Base-by-base conservation (phyloP, 108 stramenopile genomes). In the Cylindrotheca closterium region DNA sequence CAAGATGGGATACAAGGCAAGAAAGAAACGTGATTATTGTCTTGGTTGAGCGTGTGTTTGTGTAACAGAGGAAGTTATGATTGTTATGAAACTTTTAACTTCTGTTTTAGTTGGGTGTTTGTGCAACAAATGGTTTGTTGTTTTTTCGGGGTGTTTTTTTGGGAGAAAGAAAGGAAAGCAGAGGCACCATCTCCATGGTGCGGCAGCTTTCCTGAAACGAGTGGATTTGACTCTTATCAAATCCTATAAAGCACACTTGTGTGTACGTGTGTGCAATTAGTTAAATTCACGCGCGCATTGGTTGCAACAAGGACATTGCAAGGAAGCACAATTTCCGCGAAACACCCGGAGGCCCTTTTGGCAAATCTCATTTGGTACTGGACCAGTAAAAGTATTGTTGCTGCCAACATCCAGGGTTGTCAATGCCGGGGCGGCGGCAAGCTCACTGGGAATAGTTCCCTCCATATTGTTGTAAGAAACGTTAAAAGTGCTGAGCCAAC, bases 381-480 rank as follows among this genome's bases (percentile, higher is more conserved):
- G 45, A 17, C 70, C 70, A 19, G 21, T n/a, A 4, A 71, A 32
- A n/a, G 63, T 54, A 67, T 89, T 89, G 23, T 58, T 50, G 5
- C n/a, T n/a, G n/a, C 37, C 37, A 7, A 42, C 37, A 42, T 42
- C 37, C 37, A 42, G 15, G 15, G 15, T 42, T 42, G 37, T 10
- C 10, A 42, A 42, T 42, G 15, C 15, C 15, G 37, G 37, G 15
- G 15, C 15, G 15, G 37, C 37, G 37, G 15, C 15, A 42, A 42
- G 37, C 15, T 7, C 7, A 10, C 37, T 15, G 37, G 37, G 37
- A 42, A 51, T n/a, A 23, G 51, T 51, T n/a, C 51, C 51, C 19
- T 51, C 51, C 51, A 51, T 51, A 7, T 23, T 7, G 51, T 51
- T 51, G 51, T 22, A 22, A n/a, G 51, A 51, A 51, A 51, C 21